Base-by-base conservation (phyloP, 2,329 filamentous ascomycete species). In the Colletotrichum sp. region DNA sequence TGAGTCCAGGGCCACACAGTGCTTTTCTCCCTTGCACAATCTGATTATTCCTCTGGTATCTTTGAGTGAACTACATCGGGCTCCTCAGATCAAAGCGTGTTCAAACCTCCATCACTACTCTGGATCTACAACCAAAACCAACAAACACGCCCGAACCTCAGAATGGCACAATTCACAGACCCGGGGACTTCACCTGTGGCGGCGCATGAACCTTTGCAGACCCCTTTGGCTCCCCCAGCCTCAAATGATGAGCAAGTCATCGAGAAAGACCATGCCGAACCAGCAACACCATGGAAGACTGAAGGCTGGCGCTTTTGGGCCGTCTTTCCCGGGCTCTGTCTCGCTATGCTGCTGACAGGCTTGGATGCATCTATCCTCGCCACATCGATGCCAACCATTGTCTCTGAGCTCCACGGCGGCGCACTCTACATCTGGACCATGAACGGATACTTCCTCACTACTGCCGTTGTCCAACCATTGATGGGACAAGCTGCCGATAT, bases 401-500 rank as follows among this genome's bases (percentile, higher is more conserved):
- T 58, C 33, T 43, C n/a, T 7, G 64, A 66, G 29, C 70, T 80
- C 4, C 18, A 70, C 9, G 72, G 77, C 2, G 79, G 78, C 5
- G 74, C 76, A 12, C 76, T 76, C 65, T 80, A 79, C n/a, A 76
- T 78, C 15, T 80, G 78, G 79, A 76, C 79, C 8, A 75, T 77
- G 9, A 80, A 79, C 34, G 65, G 76, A 12, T 80, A 79, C 62
- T 43, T 80, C 13, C 63, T 79, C 12, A 75, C 77, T 9, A 80
- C 77, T 67, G 63, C 67, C 12, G 83, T 84, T 5, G 82, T 87
- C 31, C 86, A 87, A 66, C 87, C 87, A 0, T 73, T 87, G 1
- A 87, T 84, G 69, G 86, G 86, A 1, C 86, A 89, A 76, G 71
- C 87, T 0, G 82, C 84, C 8, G 83, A 88, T 70, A 83, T 89